Evolutionary conservation across 73 alveolate species (phyloP).

Genomic region (Tetrahymena elliotti): DNA sequence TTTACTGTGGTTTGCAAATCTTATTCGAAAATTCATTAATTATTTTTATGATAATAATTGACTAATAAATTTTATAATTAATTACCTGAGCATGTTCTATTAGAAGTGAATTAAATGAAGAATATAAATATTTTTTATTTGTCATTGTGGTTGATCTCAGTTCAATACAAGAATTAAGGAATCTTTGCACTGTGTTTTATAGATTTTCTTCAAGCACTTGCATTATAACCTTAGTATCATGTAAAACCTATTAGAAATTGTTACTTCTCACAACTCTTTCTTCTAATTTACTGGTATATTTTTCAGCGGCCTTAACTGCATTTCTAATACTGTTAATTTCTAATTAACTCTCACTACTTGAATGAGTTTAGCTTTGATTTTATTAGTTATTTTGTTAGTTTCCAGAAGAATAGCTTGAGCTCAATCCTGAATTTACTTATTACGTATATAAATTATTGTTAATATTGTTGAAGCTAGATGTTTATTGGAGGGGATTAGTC

Average conservation of each 20-base stretch:
- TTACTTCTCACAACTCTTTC: not conserved
- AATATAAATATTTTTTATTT: not conserved
- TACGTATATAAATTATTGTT: not conserved
- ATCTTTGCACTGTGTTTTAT: not conserved
- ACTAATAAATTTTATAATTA: too few relatives aligned
- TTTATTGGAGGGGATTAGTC: not conserved
- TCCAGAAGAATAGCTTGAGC: not conserved
- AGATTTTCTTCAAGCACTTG: not conserved
- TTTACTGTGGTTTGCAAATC: too few relatives aligned
- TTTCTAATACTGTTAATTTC: not conserved
- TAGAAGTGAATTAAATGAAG: not conserved
- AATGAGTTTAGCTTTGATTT: not conserved
- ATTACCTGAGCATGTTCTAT: not conserved
- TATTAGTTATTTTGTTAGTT: not conserved
- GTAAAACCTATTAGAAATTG: not conserved
- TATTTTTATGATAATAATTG: too few relatives aligned
- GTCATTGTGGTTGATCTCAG: not conserved
- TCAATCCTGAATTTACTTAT: not conserved
- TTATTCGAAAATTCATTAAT: too few relatives aligned
- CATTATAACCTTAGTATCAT: not conserved
- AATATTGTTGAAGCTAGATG: not conserved
- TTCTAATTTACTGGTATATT: not conserved
- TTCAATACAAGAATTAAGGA: not conserved
- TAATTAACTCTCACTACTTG: not conserved
- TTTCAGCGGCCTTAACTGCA: not conserved